Evolutionary conservation across 805 yeast genomes (phyloP), one percentile per base, ranked within the genome.

Genomic region (Cyberlindnera americana): DNA sequence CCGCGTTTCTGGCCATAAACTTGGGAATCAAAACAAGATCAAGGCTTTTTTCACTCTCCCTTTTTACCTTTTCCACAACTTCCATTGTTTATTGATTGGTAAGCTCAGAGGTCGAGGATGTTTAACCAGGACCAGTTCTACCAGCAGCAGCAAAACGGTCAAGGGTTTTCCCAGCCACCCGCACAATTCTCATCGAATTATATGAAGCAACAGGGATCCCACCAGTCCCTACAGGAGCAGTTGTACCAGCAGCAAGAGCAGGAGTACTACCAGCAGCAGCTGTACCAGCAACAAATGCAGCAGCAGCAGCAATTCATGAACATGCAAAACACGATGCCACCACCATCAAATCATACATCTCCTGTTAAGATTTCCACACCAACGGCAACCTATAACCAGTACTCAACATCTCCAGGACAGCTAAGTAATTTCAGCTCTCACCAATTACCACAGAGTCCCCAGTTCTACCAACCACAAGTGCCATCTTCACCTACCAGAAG

Each of bases 181-280:
- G 61, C 63, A 2, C 60, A 53, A 35, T 66, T 65, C 38, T 60
- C 66, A 34, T 42, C 57, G 6, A 62, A 58, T 35, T 65, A 65
- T 39, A 55, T 62, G 60, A 57, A 56, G 35, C 68, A 62, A 31
- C 70, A 65, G 42, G 61, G 59, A 15, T 66, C 70, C 1, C 67
- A 64, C 14, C 68, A 58, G 29, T 66, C 70, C 1, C 46, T 66
- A 16, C 69, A 62, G 41, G 65, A 60, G 29, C 69, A 61, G 50
- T 56, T 58, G 37, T 57, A 53, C 29, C 64, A 56, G 26, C 64
- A 52, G 22, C 60, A 57, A 32, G 62, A 53, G 30, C 63, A 59
- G 35, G 64, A 60, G 35, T 55, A 56, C 23, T 65, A 60, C 25
- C 61, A 59, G 32, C 62, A 58, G 29, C 57, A 54, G 37, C 50